Percentiles rank a stretch among this genome's conserved stretches.
phyloP scores from a whole-genome alignment of 1,284 basidiomycete genomes.

The Pulchroboletus neoregius region DNA sequence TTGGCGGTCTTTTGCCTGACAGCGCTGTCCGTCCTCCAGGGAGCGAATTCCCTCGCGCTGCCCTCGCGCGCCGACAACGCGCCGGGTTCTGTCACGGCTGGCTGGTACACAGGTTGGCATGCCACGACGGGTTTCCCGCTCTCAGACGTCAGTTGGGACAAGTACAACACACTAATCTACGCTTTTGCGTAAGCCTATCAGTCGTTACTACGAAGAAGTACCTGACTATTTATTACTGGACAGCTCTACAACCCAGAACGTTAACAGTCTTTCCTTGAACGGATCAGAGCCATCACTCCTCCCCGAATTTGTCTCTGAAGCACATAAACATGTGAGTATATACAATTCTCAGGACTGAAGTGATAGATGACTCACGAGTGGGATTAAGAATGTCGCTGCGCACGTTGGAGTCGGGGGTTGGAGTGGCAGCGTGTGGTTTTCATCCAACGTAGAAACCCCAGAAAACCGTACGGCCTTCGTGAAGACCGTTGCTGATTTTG shows the following conservation, averaged over 20 bases:
- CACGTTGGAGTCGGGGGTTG: slow-evolving; percentile 80
- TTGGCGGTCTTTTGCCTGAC: slow-evolving; percentile 4
- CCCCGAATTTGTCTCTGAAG: slow-evolving; percentile 48
- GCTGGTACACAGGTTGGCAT: slow-evolving; percentile 43
- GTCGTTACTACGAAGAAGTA: not conserved
- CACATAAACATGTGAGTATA: slow-evolving; percentile 41
- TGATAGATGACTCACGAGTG: slow-evolving; percentile 1
- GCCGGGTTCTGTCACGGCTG: slow-evolving; percentile 13
- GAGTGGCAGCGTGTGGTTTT: slow-evolving; percentile 70
- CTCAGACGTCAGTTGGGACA: slow-evolving; percentile 43
- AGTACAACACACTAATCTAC: slow-evolving; percentile 50
- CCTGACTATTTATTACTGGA: not conserved
- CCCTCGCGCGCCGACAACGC: not conserved
- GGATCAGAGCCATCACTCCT: slow-evolving; percentile 39
- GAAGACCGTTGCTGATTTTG: slow-evolving; percentile 58
- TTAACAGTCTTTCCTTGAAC: slow-evolving; percentile 39
- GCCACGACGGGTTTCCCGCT: slow-evolving; percentile 39
- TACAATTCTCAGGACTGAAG: not conserved
- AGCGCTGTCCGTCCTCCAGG: slow-evolving; percentile 8
- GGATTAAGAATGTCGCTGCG: slow-evolving; percentile 55
- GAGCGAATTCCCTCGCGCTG: not conserved
- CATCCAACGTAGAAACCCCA: slow-evolving; percentile 56
- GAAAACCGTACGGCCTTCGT: slow-evolving; percentile 65
- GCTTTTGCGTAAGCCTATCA: slow-evolving; percentile 34
- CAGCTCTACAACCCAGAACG: slow-evolving; percentile 43